These are phyloP conservation scores for Ogataea naganishii DNA, from an alignment of 805 yeast genomes.

Conservation along the genomic window DNA sequence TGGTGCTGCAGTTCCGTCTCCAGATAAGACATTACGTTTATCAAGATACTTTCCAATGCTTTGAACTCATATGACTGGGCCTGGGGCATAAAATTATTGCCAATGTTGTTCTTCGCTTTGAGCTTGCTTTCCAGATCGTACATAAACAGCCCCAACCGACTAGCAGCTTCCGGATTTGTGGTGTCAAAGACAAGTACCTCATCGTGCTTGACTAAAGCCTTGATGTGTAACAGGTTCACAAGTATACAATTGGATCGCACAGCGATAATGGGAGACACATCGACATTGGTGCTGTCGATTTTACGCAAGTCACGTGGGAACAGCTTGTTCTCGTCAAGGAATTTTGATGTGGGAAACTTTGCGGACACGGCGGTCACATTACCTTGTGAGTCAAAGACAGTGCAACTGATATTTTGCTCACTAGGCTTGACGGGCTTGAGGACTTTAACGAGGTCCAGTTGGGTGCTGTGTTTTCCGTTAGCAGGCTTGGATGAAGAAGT, in stretches of 20 bases:
- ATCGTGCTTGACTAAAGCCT: slow-evolving; percentile 80
- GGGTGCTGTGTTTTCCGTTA: no score
- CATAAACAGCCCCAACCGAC: slow-evolving; percentile 66
- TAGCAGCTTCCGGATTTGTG: slow-evolving; percentile 50
- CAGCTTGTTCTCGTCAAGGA: slow-evolving; percentile 60
- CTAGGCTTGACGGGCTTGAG: slow-evolving; percentile 38
- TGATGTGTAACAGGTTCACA: slow-evolving; percentile 76
- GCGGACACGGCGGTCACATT: slow-evolving; percentile 60
- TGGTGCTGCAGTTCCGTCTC: slow-evolving; percentile 69
- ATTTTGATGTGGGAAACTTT: slow-evolving; percentile 64
- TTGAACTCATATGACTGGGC: slow-evolving; percentile 67
- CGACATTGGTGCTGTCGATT: slow-evolving; percentile 64
- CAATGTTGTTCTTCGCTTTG: slow-evolving; percentile 26
- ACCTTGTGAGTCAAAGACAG: slow-evolving; percentile 68
- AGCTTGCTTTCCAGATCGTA: slow-evolving; percentile 78
- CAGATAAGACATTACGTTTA: slow-evolving; percentile 70
- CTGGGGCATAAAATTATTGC: slow-evolving; percentile 16
- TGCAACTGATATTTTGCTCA: slow-evolving; percentile 60
- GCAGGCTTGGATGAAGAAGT: no score
- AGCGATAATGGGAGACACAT: slow-evolving; percentile 83
- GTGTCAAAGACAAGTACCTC: slow-evolving; percentile 80
- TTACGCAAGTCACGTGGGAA: slow-evolving; percentile 85
- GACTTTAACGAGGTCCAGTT: slow-evolving; percentile 10
- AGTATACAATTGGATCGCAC: slow-evolving; percentile 72
- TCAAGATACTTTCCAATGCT: slow-evolving; percentile 74